Evolutionary conservation across 2,329 filamentous ascomycete genomes (phyloP).

Genomic region (Diaporthe australafricana): DNA sequence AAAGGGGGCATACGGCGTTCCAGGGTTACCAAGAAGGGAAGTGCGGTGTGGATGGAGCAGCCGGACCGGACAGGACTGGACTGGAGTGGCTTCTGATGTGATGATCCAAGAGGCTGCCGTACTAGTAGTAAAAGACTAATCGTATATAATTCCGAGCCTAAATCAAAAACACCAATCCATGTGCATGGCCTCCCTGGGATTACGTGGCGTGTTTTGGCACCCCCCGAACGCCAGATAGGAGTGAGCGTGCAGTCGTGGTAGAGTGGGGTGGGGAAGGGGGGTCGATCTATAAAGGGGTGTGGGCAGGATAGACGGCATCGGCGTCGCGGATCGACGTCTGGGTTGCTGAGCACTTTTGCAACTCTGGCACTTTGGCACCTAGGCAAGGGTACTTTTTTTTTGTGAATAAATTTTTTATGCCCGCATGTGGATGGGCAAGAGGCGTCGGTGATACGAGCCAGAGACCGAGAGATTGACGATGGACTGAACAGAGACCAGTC

Average conservation of each 20-base stretch:
- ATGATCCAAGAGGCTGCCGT: constrained; percentile 6
- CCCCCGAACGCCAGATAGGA: constrained; percentile 8
- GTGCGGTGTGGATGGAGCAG: constrained; percentile 13
- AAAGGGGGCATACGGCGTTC: constrained; percentile 11
- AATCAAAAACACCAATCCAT: constrained; percentile 19
- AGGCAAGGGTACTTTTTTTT: no score
- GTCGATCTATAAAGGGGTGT: neutral
- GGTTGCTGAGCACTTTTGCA: neutral
- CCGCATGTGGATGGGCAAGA: no score
- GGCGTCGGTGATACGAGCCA: neutral
- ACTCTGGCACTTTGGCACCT: no score
- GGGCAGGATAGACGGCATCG: neutral
- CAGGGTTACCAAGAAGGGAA: neutral
- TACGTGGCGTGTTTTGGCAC: constrained; percentile 29
- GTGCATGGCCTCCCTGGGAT: constrained; percentile 21
- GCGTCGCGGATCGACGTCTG: constrained; percentile 22
- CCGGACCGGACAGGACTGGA: neutral
- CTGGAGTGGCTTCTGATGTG: neutral
- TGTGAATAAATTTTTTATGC: no score
- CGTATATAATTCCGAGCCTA: constrained; percentile 28
- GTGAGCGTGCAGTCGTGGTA: neutral
- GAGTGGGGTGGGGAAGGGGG: neutral
- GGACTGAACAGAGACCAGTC: neutral
- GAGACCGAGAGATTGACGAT: neutral
- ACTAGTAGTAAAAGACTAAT: constrained; percentile 31